Conservation (phyloP, 2,329 filamentous ascomycete genomes). For the Whalleya microplaca region DNA sequence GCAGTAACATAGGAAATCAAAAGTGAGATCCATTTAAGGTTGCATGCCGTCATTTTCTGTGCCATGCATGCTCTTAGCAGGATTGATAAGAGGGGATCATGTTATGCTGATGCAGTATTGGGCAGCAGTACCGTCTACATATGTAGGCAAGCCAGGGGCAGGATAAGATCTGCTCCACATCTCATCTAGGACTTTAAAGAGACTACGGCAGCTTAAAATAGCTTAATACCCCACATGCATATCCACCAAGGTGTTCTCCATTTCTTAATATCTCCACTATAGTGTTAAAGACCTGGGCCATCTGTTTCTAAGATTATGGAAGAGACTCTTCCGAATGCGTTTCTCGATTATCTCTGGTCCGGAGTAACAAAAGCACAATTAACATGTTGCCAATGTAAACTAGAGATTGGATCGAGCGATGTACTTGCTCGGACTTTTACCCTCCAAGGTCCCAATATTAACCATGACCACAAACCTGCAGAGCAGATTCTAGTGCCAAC, state of each 20-base stretch:
- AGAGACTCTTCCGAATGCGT: not conserved
- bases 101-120: too few relatives aligned
- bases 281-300: too few relatives aligned
- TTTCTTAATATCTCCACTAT: not conserved
- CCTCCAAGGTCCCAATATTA: not conserved
- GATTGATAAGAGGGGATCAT: too few relatives aligned
- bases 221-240: not conserved
- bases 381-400: not conserved
- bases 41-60: too few relatives aligned
- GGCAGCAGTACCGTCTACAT: too few relatives aligned
- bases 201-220: not conserved
- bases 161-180: not conserved
- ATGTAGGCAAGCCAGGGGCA: too few relatives aligned
- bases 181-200: not conserved
- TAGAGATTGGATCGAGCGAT: not conserved
- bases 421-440: conserved; percentile 1
- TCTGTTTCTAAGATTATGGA: not conserved
- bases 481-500: not conserved
- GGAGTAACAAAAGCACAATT: not conserved
- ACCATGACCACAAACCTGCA: not conserved
- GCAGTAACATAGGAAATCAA: too few relatives aligned
- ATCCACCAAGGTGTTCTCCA: not conserved
- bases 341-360: not conserved
- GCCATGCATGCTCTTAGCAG: too few relatives aligned
- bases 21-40: too few relatives aligned